Percentiles rank a stretch among this genome's conserved stretches.
Conservation (phyloP, 2,329 filamentous ascomycete species). For the Fusarium burgessii region DNA sequence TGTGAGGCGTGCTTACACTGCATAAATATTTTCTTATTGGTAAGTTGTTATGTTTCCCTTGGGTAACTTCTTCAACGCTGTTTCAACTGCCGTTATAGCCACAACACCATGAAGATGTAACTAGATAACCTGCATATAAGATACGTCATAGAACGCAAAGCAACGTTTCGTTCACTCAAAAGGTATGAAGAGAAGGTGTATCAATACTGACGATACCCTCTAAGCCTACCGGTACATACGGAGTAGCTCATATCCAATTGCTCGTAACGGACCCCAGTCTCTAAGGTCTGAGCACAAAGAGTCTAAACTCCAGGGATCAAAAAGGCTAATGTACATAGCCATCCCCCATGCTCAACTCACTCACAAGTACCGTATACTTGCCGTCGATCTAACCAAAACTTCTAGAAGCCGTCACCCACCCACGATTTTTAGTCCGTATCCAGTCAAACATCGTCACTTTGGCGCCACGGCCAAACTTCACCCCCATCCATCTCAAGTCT, state of each 20-base stretch:
- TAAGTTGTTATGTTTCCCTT: neutral
- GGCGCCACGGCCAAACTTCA: conserved; percentile 19
- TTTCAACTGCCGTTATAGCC: conserved; percentile 16
- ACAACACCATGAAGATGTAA: conserved; percentile 6
- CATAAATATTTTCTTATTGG: neutral
- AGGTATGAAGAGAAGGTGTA: neutral
- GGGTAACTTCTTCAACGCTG: conserved; percentile 8
- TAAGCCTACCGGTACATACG: neutral
- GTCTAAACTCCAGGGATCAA: neutral
- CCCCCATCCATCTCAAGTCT: conserved; percentile 11
- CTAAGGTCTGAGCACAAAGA: neutral
- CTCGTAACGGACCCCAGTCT: neutral
- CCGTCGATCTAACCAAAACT: conserved; percentile 22
- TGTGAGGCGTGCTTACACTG: neutral
- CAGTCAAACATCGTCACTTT: conserved; percentile 2
- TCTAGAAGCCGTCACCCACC: conserved; percentile 15
- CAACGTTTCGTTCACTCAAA: neutral
- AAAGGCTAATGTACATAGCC: neutral
- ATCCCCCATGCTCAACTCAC: neutral
- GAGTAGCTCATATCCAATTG: neutral
- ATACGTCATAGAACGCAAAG: conserved; percentile 1
- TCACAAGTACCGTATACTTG: conserved; percentile 31
- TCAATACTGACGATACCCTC: neutral
- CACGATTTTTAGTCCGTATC: conserved; percentile 4
- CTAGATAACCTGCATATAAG: neutral